Evolutionary conservation across 257 asterid genomes (phyloP).

Genomic region (Solanum virginianum): DNA sequence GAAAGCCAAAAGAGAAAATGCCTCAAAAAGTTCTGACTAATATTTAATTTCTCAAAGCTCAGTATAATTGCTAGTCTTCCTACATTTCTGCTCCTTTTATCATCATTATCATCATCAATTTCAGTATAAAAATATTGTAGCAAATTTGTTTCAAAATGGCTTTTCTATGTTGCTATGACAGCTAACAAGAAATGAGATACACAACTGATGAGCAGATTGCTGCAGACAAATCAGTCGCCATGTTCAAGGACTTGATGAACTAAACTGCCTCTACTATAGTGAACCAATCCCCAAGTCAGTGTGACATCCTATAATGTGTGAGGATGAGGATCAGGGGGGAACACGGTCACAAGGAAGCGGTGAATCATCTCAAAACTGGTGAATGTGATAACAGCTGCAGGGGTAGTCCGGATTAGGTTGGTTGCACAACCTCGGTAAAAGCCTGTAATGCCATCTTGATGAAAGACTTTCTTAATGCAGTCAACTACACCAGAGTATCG

Average conservation of each 20-base stretch:
- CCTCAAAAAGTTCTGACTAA: background rate
- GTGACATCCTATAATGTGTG: slow-evolving; percentile 21
- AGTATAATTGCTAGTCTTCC: background rate
- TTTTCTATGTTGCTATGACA: background rate
- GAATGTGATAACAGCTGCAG: slow-evolving; percentile 93
- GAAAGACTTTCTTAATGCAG: slow-evolving; percentile 66
- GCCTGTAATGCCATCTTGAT: slow-evolving; percentile 69
- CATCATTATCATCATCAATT: background rate
- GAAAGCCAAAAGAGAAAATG: background rate
- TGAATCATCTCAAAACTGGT: slow-evolving; percentile 99
- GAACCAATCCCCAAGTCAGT: slow-evolving; percentile 6
- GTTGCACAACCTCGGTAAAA: slow-evolving; percentile 95
- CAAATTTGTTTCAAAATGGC: background rate
- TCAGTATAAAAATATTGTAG: background rate
- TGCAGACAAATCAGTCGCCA: background rate
- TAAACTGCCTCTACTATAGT: background rate
- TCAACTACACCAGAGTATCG: slow-evolving; percentile 76
- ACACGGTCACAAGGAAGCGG: slow-evolving; percentile 56
- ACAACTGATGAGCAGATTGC: background rate
- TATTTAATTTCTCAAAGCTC: background rate
- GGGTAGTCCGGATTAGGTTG: slow-evolving; percentile 83
- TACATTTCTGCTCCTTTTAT: background rate
- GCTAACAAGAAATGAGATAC: background rate
- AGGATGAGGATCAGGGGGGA: slow-evolving; percentile 64
- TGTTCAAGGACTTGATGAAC: background rate